Percentiles rank a stretch among this genome's conserved stretches.
Evolutionary conservation across 106 monocot species (phyloP).

Genomic region (Acorus calamus): DNA sequence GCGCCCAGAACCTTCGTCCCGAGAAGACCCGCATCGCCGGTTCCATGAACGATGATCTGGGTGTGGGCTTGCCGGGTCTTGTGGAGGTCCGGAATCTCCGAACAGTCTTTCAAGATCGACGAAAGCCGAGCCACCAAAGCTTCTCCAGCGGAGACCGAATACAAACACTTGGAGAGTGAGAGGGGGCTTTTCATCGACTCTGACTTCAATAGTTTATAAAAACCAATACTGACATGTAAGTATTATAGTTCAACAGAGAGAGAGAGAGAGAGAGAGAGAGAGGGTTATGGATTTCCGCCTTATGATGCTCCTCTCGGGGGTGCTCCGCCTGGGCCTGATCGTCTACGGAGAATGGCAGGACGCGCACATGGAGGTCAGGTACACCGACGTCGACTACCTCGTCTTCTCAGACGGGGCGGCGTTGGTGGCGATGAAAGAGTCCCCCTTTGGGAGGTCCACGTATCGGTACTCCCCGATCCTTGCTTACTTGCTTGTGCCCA

Average conservation of each 20-base stretch:
- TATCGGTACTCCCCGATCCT: slow-evolving; percentile 76
- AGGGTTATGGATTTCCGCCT: slow-evolving; percentile 15
- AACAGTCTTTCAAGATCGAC: slow-evolving; percentile 17
- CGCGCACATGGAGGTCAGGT: slow-evolving; percentile 74
- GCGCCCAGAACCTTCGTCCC: slow-evolving; percentile 38
- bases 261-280: too few relatives aligned
- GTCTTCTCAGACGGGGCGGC: slow-evolving; percentile 87
- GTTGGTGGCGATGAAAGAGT: slow-evolving; percentile 36
- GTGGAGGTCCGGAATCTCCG: slow-evolving; percentile 15
- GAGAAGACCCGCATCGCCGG: slow-evolving; percentile 4
- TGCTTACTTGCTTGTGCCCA: slow-evolving; percentile 52
- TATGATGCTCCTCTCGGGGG: slow-evolving; percentile 35
- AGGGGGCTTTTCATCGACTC: too few relatives aligned
- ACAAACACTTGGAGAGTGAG: too few relatives aligned
- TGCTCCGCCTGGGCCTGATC: slow-evolving; percentile 42
- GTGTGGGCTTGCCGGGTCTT: slow-evolving; percentile 49
- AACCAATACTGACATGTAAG: too few relatives aligned
- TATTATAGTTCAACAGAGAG: too few relatives aligned
- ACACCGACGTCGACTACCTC: slow-evolving; percentile 82
- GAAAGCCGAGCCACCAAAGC: slow-evolving; percentile 7
- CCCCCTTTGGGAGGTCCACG: slow-evolving; percentile 70
- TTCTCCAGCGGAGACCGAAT: neutral
- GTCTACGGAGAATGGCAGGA: slow-evolving; percentile 87
- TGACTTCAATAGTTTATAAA: too few relatives aligned
- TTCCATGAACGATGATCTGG: slow-evolving; percentile 30